Conservation (phyloP, 2,329 filamentous ascomycete species). For the Botryosphaeria agaves region DNA sequence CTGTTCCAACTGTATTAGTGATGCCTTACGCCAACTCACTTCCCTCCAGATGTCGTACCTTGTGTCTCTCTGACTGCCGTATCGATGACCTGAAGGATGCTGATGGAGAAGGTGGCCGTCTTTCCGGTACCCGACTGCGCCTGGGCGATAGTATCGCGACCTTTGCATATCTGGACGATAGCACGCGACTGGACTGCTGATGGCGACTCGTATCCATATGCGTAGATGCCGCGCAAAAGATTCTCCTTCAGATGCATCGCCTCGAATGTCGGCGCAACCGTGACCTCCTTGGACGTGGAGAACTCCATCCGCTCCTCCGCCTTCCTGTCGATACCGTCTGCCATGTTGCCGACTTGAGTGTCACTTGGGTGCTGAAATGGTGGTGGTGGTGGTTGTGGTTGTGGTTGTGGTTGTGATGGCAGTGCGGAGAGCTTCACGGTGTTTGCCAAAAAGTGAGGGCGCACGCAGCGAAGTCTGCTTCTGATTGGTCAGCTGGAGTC, state of each 20-base stretch:
- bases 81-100: constrained; percentile 54
- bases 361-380: too few species aligned
- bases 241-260: constrained; percentile 97
- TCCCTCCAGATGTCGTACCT: constrained; percentile 25
- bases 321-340: constrained; percentile 82
- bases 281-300: constrained; percentile 93
- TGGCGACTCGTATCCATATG: constrained; percentile 95
- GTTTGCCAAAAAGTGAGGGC: too few species aligned
- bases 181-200: constrained; percentile 95
- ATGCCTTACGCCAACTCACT: too few species aligned
- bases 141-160: constrained; percentile 94
- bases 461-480: too few species aligned
- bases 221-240: constrained; percentile 90
- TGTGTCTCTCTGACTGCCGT: constrained; percentile 78
- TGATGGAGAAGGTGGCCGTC: constrained; percentile 99
- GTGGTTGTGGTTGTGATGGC: too few species aligned
- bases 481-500: too few species aligned
- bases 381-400: too few species aligned
- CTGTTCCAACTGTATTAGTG: constrained; percentile 26
- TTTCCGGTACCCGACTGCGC: constrained; percentile 99
- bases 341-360: constrained; percentile 64
- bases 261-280: constrained; percentile 83
- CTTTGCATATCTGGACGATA: constrained; percentile 98
- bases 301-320: constrained; percentile 97
- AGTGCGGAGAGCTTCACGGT: too few species aligned